Evolutionary conservation across 2,329 filamentous ascomycete genomes (phyloP).

Genomic region (Zymoseptoria ardabiliae): DNA sequence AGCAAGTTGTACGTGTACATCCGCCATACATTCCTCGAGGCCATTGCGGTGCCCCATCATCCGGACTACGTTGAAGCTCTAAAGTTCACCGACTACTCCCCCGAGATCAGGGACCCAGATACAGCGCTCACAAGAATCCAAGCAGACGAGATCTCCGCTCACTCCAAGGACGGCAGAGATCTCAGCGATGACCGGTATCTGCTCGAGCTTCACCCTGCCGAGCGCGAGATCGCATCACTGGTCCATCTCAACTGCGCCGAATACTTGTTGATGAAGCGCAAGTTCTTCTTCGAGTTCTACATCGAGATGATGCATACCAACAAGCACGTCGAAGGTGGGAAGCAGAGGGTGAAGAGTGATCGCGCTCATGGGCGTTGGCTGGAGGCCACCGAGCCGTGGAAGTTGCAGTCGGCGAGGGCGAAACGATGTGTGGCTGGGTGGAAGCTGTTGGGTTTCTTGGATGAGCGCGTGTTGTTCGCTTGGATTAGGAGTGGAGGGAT

Average conservation of each 20-base stretch:
- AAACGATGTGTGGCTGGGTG: conserved; percentile 18
- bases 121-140: conserved; percentile 11
- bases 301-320: conserved; percentile 6
- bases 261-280: conserved; percentile 21
- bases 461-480: conserved; percentile 16
- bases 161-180: conserved; percentile 1
- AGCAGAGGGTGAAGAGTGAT: conserved; percentile 9
- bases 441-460: conserved; percentile 19
- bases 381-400: conserved; percentile 10
- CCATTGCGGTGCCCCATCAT: conserved; percentile 14
- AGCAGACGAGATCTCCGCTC: neutral
- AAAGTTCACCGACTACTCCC: conserved; percentile 16
- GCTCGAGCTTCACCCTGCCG: conserved; percentile 11
- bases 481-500: conserved; percentile 19
- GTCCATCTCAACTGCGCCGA: conserved; percentile 14
- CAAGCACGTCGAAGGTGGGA: conserved; percentile 6
- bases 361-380: conserved; percentile 16
- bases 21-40: conserved; percentile 10
- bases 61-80: conserved; percentile 17
- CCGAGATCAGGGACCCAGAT: conserved; percentile 12
- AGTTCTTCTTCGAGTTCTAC: conserved; percentile 15
- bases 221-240: conserved; percentile 13
- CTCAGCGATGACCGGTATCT: conserved; percentile 18
- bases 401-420: conserved; percentile 3
- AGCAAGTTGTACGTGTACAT: conserved; percentile 14